These are phyloP conservation scores for Blastocystis sp. DNA, from an alignment of 352 stramenopile species.

Conservation along the genomic window DNA sequence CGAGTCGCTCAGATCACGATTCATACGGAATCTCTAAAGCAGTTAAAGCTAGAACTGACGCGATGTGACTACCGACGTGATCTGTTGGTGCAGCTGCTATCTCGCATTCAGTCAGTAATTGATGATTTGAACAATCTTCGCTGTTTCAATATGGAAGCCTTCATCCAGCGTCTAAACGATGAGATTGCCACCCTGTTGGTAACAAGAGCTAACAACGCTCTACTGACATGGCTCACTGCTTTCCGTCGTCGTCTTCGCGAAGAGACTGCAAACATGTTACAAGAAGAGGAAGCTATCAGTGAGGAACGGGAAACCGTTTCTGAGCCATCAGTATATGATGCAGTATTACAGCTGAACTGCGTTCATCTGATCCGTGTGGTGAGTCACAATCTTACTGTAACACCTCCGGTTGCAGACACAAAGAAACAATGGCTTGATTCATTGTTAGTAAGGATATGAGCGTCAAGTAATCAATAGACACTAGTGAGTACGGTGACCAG, in stretches of 20 bases:
- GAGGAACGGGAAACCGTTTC: slow-evolving; percentile 60
- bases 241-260: slow-evolving; percentile 63
- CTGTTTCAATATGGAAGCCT: slow-evolving; percentile 68
- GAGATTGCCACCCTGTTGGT: slow-evolving; percentile 67
- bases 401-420: slow-evolving; percentile 85
- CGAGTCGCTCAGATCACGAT: slow-evolving; percentile 89
- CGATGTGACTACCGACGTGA: slow-evolving; percentile 68
- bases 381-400: slow-evolving; percentile 91
- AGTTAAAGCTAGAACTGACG: slow-evolving; percentile 75
- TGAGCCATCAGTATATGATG: slow-evolving; percentile 16
- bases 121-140: slow-evolving; percentile 69
- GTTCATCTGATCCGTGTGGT: slow-evolving; percentile 86
- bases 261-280: slow-evolving; percentile 17
- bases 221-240: slow-evolving; percentile 66
- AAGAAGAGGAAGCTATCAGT: slow-evolving; percentile 64
- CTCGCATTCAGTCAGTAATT: slow-evolving; percentile 66
- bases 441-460: slow-evolving; percentile 74
- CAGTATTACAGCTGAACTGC: slow-evolving; percentile 67
- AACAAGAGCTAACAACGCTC: slow-evolving; percentile 64
- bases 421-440: slow-evolving; percentile 78
- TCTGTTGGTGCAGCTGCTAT: slow-evolving; percentile 63
- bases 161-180: slow-evolving; percentile 66
- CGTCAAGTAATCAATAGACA: background rate
- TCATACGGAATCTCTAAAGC: slow-evolving; percentile 84
- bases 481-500: slow-evolving; percentile 86